phyloP scores from a whole-genome alignment of 2,329 filamentous ascomycete species.

The Aspergillus sp. region DNA sequence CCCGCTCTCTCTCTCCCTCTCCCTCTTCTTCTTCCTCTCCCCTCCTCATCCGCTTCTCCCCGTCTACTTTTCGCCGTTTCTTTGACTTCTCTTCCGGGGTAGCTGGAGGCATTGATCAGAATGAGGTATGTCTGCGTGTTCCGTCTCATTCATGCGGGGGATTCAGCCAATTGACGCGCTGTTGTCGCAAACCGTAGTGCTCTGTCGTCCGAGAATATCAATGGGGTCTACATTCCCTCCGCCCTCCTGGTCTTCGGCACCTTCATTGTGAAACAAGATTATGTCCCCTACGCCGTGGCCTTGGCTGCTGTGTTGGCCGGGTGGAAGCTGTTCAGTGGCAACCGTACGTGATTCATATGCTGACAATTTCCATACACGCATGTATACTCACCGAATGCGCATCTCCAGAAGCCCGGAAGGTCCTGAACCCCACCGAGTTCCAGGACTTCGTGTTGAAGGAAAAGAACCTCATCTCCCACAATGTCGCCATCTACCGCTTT shows the following conservation, averaged over 20 bases:
- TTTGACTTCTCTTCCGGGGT: neutral
- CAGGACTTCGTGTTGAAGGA: constrained; percentile 91
- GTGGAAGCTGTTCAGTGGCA: constrained; percentile 69
- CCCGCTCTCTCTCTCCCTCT: constrained; percentile 4
- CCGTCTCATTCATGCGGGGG: neutral
- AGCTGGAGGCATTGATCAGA: constrained; percentile 15
- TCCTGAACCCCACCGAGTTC: constrained; percentile 83
- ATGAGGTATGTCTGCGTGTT: constrained; percentile 34
- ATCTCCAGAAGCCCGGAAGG: constrained; percentile 68
- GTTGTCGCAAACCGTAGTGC: constrained; percentile 23
- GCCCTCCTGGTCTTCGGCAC: constrained; percentile 73
- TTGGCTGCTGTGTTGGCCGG: constrained; percentile 66
- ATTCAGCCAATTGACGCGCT: neutral
- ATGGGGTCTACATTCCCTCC: constrained; percentile 83
- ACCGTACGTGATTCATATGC: constrained; percentile 57
- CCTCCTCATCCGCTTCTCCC: constrained; percentile 1
- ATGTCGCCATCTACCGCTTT: constrained; percentile 98
- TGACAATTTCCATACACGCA: neutral
- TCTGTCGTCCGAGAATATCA: constrained; percentile 58
- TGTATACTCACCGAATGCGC: neutral
- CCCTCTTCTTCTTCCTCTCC: constrained; percentile 5
- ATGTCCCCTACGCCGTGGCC: constrained; percentile 67
- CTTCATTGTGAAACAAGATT: constrained; percentile 76
- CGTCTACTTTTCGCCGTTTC: constrained; percentile 1
- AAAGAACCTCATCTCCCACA: constrained; percentile 95